Percentiles rank a stretch among this genome's conserved stretches.
These are phyloP conservation scores for Penicillium arizonense DNA, from an alignment of 495 filamentous ascomycete genomes.

Conservation along the genomic window DNA sequence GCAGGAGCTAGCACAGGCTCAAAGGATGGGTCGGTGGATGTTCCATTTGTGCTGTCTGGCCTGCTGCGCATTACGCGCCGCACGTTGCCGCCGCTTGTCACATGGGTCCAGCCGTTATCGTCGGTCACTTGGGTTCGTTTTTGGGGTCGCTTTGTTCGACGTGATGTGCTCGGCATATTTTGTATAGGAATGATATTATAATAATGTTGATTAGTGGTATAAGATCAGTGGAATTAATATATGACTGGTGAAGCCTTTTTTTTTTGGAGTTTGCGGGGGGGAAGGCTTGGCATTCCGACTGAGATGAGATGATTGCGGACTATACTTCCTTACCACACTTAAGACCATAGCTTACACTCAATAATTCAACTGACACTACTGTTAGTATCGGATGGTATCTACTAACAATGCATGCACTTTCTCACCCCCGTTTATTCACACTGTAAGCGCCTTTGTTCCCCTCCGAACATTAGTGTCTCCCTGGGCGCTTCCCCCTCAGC, in stretches of 20 bases:
- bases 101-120: slow-evolving; percentile 56
- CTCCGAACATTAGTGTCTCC: slow-evolving; percentile 6
- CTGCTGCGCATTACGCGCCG: slow-evolving; percentile 15
- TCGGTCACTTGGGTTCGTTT: slow-evolving; percentile 50
- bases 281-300: slow-evolving; percentile 4
- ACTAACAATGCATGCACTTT: no score
- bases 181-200: neutral
- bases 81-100: slow-evolving; percentile 35
- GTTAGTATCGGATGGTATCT: no score
- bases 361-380: no score
- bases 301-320: neutral
- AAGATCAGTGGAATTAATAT: neutral
- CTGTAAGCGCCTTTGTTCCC: slow-evolving; percentile 5
- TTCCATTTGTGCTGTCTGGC: neutral
- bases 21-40: neutral
- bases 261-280: slow-evolving; percentile 7
- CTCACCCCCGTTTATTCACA: no score
- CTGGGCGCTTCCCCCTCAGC: slow-evolving; percentile 9
- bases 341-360: no score
- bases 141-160: slow-evolving; percentile 32
- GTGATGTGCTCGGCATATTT: slow-evolving; percentile 50
- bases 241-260: slow-evolving; percentile 1
- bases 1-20: slow-evolving; percentile 21
- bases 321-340: no score
- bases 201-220: neutral